These are phyloP conservation scores for Penicillium paneum DNA, from an alignment of 2,329 filamentous ascomycete genomes.

Conservation along the genomic window DNA sequence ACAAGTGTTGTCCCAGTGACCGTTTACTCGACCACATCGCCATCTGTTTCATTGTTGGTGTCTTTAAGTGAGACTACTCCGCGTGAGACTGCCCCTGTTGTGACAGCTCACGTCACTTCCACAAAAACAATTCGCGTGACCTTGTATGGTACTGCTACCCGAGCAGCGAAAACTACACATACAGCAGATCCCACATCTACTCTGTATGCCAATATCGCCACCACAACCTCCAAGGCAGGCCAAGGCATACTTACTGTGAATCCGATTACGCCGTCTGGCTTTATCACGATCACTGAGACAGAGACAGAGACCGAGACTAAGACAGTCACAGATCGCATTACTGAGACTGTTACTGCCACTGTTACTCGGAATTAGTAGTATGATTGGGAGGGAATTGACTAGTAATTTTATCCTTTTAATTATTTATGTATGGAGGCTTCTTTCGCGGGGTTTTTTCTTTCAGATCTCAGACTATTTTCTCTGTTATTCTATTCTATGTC, in stretches of 20 bases:
- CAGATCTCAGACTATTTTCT: neutral
- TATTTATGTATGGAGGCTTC: neutral
- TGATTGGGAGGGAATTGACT: neutral
- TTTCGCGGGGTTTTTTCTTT: neutral
- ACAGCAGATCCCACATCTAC: neutral
- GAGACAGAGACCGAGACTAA: constrained; percentile 9
- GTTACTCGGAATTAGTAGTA: neutral
- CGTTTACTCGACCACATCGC: neutral
- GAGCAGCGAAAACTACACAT: neutral
- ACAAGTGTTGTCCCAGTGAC: neutral
- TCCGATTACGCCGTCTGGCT: constrained; percentile 14
- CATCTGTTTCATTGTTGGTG: neutral
- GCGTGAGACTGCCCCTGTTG: neutral
- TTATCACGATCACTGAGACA: constrained; percentile 14
- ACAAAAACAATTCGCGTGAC: neutral
- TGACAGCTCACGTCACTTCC: neutral
- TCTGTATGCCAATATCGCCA: neutral
- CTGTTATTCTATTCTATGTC: neutral
- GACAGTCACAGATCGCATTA: constrained; percentile 18
- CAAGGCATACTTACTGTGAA: constrained; percentile 8
- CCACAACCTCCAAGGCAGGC: neutral
- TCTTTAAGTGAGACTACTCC: neutral
- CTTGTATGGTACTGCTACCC: neutral
- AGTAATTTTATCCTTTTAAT: neutral
- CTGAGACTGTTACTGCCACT: constrained; percentile 6